Percentiles rank a stretch among this genome's conserved stretches.
Conservation (phyloP, 176 grass and related monocot species). For the Bothriochloa decipiens region DNA sequence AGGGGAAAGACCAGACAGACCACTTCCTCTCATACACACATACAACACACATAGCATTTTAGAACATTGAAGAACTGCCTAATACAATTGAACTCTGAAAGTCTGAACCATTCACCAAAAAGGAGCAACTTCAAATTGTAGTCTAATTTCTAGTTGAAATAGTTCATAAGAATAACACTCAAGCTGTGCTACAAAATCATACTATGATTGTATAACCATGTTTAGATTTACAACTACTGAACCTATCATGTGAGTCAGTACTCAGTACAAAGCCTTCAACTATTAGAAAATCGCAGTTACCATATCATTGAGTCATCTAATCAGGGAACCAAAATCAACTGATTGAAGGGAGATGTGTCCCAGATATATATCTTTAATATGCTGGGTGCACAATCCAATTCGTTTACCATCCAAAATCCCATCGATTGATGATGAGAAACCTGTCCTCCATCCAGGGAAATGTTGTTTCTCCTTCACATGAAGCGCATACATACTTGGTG, state of each 20-base stretch:
- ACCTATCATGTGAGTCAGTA: background rate
- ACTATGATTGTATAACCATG: background rate
- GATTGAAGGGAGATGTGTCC: conserved; percentile 87
- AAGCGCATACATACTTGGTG: conserved; percentile 81
- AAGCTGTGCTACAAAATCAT: conserved; percentile 8
- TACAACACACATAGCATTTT: background rate
- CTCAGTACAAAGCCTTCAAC: conserved; percentile 3
- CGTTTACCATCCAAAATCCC: conserved; percentile 69
- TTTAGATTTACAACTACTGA: conserved; percentile 7
- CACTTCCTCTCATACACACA: no score
- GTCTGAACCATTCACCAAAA: conserved; percentile 5
- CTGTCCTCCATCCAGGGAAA: conserved; percentile 91
- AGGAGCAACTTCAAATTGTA: conserved; percentile 6
- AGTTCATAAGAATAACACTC: background rate
- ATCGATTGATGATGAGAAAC: conserved; percentile 87
- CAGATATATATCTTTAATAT: conserved; percentile 93
- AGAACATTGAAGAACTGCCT: background rate
- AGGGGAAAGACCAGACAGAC: background rate
- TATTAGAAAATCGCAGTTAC: background rate
- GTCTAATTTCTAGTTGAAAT: background rate
- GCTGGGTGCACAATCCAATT: conserved; percentile 82
- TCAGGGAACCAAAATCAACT: conserved; percentile 78
- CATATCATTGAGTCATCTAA: conserved; percentile 42
- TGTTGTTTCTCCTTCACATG: conserved; percentile 81
- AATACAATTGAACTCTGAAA: background rate